Percentiles rank a stretch among this genome's conserved stretches.
Conservation (phyloP, 805 yeast species). For the Teunomyces kruisii region DNA sequence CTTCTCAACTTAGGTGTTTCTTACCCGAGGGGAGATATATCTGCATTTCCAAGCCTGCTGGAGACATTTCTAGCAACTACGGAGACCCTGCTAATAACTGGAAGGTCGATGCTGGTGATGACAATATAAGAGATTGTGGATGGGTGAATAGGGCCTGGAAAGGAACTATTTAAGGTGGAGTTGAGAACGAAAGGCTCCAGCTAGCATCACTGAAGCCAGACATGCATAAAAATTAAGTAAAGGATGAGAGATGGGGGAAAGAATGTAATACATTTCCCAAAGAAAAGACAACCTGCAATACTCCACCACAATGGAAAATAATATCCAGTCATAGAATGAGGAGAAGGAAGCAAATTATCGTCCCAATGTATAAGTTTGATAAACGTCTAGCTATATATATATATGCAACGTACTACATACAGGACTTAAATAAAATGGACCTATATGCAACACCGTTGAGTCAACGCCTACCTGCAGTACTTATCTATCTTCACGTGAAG, state of each 20-base stretch:
- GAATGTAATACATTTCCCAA: no score
- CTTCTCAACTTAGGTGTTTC: slow-evolving; percentile 77
- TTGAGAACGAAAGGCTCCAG: neutral
- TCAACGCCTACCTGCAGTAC: neutral
- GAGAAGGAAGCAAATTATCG: neutral
- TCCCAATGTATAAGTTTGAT: neutral
- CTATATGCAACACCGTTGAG: no score
- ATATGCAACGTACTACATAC: no score
- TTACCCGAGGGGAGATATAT: slow-evolving; percentile 69
- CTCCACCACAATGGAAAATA: no score
- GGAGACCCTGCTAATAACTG: slow-evolving; percentile 44
- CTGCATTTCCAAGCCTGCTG: slow-evolving; percentile 83
- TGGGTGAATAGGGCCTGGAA: slow-evolving; percentile 77
- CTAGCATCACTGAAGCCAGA: neutral
- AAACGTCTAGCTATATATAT: no score
- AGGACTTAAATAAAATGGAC: no score
- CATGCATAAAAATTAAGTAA: neutral
- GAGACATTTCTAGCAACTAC: slow-evolving; percentile 29
- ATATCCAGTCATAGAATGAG: neutral
- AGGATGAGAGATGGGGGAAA: neutral
- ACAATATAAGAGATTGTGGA: slow-evolving; percentile 69
- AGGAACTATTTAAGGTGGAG: slow-evolving; percentile 36
- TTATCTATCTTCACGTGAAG: slow-evolving; percentile 1
- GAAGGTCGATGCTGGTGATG: slow-evolving; percentile 51
- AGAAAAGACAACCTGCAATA: no score